Conservation (phyloP, 2,329 filamentous ascomycete species). For the Periconia digitata region DNA sequence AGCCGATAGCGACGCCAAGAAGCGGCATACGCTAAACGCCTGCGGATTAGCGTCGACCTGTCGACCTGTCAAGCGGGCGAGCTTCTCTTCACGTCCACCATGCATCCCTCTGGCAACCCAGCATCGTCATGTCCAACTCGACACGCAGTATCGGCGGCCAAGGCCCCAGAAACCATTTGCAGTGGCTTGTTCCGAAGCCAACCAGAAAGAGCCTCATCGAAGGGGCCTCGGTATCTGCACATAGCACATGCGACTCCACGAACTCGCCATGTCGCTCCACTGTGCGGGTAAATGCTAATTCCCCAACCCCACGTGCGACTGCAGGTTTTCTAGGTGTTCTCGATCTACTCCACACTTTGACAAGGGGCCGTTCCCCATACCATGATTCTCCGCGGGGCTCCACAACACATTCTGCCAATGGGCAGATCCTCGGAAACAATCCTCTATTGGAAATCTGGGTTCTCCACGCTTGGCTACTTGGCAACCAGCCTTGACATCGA, state of each 20-base stretch:
- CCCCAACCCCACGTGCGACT: background rate
- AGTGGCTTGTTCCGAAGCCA: background rate
- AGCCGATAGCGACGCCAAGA: too few species aligned
- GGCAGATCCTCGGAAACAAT: background rate
- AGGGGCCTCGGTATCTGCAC: background rate
- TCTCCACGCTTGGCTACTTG: background rate
- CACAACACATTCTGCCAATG: background rate
- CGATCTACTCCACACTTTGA: background rate
- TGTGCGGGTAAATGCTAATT: background rate
- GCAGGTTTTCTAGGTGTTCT: background rate
- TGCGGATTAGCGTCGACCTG: too few species aligned
- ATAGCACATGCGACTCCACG: background rate
- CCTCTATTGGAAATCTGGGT: background rate
- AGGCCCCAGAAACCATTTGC: background rate
- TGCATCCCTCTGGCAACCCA: too few species aligned
- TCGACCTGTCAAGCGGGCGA: too few species aligned
- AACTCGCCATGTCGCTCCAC: background rate
- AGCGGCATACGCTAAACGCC: too few species aligned
- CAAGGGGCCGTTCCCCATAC: background rate
- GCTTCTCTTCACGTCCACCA: too few species aligned
- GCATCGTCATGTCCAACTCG: too few species aligned
- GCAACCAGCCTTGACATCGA: background rate
- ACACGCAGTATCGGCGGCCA: background rate
- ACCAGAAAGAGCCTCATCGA: background rate
- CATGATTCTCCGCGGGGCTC: background rate